Conservation (phyloP, 1,284 basidiomycete genomes). For the Boletus semigastroideus region DNA sequence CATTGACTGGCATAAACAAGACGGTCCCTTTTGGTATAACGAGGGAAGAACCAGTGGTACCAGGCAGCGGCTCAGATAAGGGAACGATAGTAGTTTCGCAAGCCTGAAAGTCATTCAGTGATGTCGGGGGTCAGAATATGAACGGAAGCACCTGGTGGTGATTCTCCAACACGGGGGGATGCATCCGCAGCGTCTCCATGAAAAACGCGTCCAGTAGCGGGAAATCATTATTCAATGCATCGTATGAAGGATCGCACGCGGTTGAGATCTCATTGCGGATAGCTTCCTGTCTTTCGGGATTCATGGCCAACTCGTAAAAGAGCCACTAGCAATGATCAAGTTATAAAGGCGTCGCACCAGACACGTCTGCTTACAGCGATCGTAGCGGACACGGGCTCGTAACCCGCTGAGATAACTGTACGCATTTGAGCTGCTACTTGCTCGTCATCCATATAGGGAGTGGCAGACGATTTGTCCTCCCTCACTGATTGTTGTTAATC, state of each 20-base stretch:
- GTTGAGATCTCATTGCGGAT: conserved; percentile 50
- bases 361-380: conserved; percentile 41
- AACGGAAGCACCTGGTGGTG: conserved; percentile 50
- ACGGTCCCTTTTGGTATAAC: conserved; percentile 56
- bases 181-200: conserved; percentile 57
- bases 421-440: conserved; percentile 57
- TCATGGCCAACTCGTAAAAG: conserved; percentile 53
- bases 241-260: conserved; percentile 47
- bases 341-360: conserved; percentile 1
- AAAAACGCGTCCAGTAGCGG: conserved; percentile 55
- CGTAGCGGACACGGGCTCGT: conserved; percentile 57
- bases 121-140: background rate
- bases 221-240: conserved; percentile 46
- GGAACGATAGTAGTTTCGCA: conserved; percentile 48
- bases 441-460: conserved; percentile 43
- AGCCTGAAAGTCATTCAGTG: conserved; percentile 36
- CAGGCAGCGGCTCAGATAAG: conserved; percentile 48
- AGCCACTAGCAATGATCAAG: conserved; percentile 45
- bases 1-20: conserved; percentile 54
- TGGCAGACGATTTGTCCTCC: conserved; percentile 37
- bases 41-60: conserved; percentile 40
- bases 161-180: conserved; percentile 59
- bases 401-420: conserved; percentile 62
- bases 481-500: conserved; percentile 36
- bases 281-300: conserved; percentile 44